Percentiles rank a stretch among this genome's conserved stretches.
Evolutionary conservation across 306 rosid genomes (phyloP).

Genomic region (Gynostemma pentaphyllum): DNA sequence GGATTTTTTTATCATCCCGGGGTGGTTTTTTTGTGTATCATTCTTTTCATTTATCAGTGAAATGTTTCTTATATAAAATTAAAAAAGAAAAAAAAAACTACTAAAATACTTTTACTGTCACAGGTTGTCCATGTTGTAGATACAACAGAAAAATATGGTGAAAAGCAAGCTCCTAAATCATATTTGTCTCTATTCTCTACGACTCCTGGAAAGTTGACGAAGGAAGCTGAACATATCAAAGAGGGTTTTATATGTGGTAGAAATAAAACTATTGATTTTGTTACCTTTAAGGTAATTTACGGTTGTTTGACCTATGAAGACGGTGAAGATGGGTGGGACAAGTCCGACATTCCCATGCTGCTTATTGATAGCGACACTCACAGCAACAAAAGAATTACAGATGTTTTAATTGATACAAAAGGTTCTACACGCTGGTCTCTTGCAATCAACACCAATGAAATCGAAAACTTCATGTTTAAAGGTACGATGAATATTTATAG

Average conservation of each 20-base stretch:
- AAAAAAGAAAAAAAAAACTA: too few relatives aligned
- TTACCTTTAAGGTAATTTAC: constrained; percentile 66
- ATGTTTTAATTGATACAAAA: constrained; percentile 54
- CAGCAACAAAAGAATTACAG: constrained; percentile 36
- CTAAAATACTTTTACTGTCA: constrained; percentile 1
- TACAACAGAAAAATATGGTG: constrained; percentile 34
- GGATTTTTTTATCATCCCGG: too few relatives aligned
- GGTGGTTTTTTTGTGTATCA: too few relatives aligned
- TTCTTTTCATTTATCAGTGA: too few relatives aligned
- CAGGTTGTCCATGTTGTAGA: constrained; percentile 97
- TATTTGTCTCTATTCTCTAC: constrained; percentile 66
- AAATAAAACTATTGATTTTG: constrained; percentile 61
- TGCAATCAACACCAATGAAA: constrained; percentile 63
- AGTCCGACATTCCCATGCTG: constrained; percentile 60
- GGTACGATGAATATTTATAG: constrained; percentile 31
- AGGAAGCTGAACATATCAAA: constrained; percentile 55
- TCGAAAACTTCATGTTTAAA: constrained; percentile 52
- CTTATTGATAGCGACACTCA: constrained; percentile 27
- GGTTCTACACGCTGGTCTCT: constrained; percentile 82
- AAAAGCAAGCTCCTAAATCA: constrained; percentile 34
- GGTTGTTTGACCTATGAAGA: constrained; percentile 60
- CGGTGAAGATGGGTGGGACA: constrained; percentile 46
- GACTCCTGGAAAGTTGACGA: constrained; percentile 84
- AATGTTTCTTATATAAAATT: too few relatives aligned
- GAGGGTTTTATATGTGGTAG: constrained; percentile 71